Evolutionary conservation across 495 filamentous ascomycete genomes (phyloP).

Genomic region (Daldinia loculata): DNA sequence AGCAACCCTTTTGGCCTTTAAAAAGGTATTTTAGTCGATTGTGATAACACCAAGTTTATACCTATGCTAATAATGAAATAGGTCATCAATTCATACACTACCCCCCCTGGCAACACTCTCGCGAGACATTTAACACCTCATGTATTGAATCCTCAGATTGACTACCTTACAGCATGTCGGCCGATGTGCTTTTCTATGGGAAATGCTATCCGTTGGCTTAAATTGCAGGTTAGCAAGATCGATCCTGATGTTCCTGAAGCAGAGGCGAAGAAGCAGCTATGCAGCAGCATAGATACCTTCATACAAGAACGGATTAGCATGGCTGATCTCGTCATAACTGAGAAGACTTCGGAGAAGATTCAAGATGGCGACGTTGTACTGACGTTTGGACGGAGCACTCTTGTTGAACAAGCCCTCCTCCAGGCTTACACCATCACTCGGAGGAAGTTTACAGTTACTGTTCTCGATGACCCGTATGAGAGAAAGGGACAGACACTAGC

Average conservation of each 20-base stretch:
- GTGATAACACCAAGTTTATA: background rate
- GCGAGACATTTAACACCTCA: constrained; percentile 92
- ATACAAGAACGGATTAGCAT: constrained; percentile 89
- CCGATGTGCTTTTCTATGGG: constrained; percentile 94
- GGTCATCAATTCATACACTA: constrained; percentile 92
- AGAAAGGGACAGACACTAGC: constrained; percentile 77
- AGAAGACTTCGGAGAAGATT: constrained; percentile 74
- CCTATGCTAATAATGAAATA: constrained; percentile 45
- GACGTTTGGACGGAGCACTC: constrained; percentile 87
- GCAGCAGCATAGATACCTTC: constrained; percentile 84
- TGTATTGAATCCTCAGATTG: constrained; percentile 90
- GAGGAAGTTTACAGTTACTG: constrained; percentile 80
- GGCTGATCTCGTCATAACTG: constrained; percentile 84
- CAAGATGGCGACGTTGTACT: constrained; percentile 81
- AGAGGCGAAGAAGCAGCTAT: constrained; percentile 77
- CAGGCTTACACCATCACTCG: constrained; percentile 67
- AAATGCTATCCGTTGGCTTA: constrained; percentile 93
- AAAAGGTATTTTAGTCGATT: constrained; percentile 66
- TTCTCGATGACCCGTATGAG: constrained; percentile 86
- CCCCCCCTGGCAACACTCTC: constrained; percentile 81
- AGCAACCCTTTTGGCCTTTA: constrained; percentile 87
- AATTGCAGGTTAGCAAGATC: constrained; percentile 84
- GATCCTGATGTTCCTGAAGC: constrained; percentile 82
- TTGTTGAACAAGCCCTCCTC: constrained; percentile 81
- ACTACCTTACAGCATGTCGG: constrained; percentile 89